phyloP scores from a whole-genome alignment of 495 filamentous ascomycete genomes.

The Pseudevernia furfuracea region DNA sequence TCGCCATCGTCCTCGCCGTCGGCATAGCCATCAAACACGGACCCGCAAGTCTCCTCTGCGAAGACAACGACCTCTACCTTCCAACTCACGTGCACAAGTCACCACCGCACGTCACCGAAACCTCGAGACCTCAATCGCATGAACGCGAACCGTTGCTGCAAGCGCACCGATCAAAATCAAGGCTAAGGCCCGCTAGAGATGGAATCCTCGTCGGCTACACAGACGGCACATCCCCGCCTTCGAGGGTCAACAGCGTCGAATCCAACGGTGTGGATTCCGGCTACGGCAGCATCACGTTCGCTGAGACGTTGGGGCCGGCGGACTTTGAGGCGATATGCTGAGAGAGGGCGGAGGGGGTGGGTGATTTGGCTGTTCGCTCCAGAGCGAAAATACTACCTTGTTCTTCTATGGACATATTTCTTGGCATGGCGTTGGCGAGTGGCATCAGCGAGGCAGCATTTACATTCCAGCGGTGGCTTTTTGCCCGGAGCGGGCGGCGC shows the following conservation, averaged over 20 bases:
- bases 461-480: neutral
- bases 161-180: neutral
- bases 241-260: neutral
- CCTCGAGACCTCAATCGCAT: neutral
- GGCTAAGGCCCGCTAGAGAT: neutral
- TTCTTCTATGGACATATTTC: neutral
- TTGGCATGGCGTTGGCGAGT: neutral
- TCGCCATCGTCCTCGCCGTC: constrained; percentile 31
- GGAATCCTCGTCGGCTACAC: neutral
- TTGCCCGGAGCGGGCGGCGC: neutral
- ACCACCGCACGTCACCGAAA: neutral
- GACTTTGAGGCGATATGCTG: constrained; percentile 12
- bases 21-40: constrained; percentile 32
- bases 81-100: neutral
- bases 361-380: neutral
- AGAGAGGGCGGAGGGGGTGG: no score
- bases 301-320: constrained; percentile 18
- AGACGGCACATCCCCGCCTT: neutral
- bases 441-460: constrained; percentile 1
- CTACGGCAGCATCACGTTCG: constrained; percentile 21
- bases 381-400: neutral
- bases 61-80: neutral
- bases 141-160: neutral
- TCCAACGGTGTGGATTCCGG: constrained; percentile 11
- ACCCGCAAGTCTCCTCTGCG: constrained; percentile 24